Conservation (phyloP, 1,284 basidiomycete species). For the Sporisorium scitamineum region DNA sequence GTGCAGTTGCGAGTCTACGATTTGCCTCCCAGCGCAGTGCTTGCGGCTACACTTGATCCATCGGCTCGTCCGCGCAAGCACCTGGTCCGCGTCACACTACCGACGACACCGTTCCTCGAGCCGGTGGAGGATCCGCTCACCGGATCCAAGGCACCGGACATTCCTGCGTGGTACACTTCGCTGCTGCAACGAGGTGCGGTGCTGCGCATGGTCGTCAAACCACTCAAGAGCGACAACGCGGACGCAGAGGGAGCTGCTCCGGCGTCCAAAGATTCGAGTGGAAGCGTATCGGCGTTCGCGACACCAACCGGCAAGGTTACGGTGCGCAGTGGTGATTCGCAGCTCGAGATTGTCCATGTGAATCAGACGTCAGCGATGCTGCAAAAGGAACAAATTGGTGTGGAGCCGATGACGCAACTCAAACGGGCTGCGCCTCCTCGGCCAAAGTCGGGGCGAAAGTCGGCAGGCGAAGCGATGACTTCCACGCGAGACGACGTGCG, state of each 20-base stretch:
- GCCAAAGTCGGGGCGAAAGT: conserved; percentile 32
- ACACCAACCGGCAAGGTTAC: conserved; percentile 45
- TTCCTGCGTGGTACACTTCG: conserved; percentile 45
- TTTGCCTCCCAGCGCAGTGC: conserved; percentile 65
- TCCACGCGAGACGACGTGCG: conserved; percentile 20
- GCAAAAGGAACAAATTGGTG: conserved; percentile 53
- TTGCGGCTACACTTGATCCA: conserved; percentile 64
- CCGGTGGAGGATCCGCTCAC: conserved; percentile 48
- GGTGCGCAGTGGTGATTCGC: conserved; percentile 35
- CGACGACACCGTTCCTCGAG: conserved; percentile 46
- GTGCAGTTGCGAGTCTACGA: conserved; percentile 57
- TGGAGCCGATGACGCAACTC: conserved; percentile 47
- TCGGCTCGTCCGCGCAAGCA: conserved; percentile 62
- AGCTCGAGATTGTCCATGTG: conserved; percentile 58
- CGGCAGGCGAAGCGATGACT: conserved; percentile 10
- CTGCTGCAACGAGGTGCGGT: conserved; percentile 48
- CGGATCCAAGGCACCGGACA: conserved; percentile 39
- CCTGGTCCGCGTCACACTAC: conserved; percentile 59
- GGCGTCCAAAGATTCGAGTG: conserved; percentile 10
- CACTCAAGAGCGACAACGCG: conserved; percentile 22
- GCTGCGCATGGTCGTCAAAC: conserved; percentile 49
- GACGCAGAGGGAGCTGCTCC: conserved; percentile 10
- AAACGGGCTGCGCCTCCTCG: conserved; percentile 29
- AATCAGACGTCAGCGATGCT: conserved; percentile 65
- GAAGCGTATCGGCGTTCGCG: conserved; percentile 14